Evolutionary conservation across 2,329 filamentous ascomycete species (phyloP), one percentile per base, ranked within the genome.

Genomic region (Xylaria hypoxylon): DNA sequence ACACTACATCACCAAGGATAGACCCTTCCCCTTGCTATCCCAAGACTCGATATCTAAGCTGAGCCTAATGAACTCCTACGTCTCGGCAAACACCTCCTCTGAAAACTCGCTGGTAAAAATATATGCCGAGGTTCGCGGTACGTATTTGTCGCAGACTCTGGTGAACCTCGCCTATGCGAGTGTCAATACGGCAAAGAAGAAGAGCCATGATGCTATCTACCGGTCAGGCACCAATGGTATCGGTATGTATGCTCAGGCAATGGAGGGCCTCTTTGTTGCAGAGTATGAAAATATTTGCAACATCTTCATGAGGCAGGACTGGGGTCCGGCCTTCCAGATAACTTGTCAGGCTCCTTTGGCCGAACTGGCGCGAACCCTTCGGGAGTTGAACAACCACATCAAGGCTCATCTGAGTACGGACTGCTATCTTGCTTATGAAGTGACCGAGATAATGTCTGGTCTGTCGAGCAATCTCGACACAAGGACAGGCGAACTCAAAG

Each of bases 401-500:
- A 94, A 94, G 76, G 83, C 87, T 45, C 94, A 97, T 75, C 82
- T 97, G 44, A 87, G 89, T 71, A 97, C 93, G 0, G 96, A 99
- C 78, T 98, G 95, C 79, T 98, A 93, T 77, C 86, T 99, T 55
- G 94, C 94, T 7, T 99, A 97, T 77, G 96, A 99, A 77, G 92
- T 98, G 35, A 92, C 96, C 35, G 95, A 97, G 74, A 92, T 97
- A 67, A 89, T 98, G 52, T 92, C 93, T 0, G 87, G 86, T 13
- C 85, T 97, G 53, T 94, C 93, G 2, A 90, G 90, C 62, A 90
- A 91, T 44, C 82, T 99, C 3, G 95, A 97, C 69, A 86, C 87
- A 4, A 89, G 91, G 68, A 97, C 94, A 0, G 93, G 93, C 2
- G 93, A 97, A 74, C 85, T 97, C 64, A 97, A 97, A 77, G 84